Evolutionary conservation across 1,284 basidiomycete genomes (phyloP), one percentile per base, ranked within the genome.

Genomic region (Moesziomyces aphidis): DNA sequence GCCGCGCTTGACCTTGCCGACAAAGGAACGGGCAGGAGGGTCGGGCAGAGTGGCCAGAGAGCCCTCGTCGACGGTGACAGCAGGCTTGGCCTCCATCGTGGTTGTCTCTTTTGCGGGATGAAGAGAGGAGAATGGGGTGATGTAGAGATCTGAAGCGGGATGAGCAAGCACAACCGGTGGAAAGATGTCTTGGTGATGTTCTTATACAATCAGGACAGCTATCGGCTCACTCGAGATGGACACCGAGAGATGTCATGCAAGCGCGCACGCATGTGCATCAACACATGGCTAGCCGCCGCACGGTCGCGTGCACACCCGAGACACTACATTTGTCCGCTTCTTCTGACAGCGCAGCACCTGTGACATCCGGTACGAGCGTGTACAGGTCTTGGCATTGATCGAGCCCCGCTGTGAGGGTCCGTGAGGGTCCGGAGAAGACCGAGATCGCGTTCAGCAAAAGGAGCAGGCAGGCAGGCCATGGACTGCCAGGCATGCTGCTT

Each of bases 21-120:
- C 15, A 44, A 70, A 54, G 9, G 67, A 51, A 4, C 64, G 57
- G 10, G 43, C 47, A 23, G 54, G 64, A 31, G 53, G n/a, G 5
- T 46, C 53, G 1, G 69, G 62, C 19, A 61, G 28, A 23, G 61
- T 43, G 31, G 56, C 69, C 10, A 72, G 62, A 17, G 57, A 49
- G 51, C 50, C 57, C 44, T 64, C 61, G 21, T 71, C 56, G 11
- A 64, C 56, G 17, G 50, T 55, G 31, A 60, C 44, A 22, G 24
- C 34, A 26, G 63, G 51, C 42, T 72, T 65, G 39, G 3, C 54
- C 21, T 64, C 68, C 55, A 55, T 64, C 4, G 17, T 60, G 8
- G 24, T 42, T 6, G 17, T 8, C 17, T 39, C 17, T 42, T 42
- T 42, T 22, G 11, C 21, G 46, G 23, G 3, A 23, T 21, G 15